Evolutionary conservation across 2,329 filamentous ascomycete species (phyloP).

Genomic region (Phoma herbarum): DNA sequence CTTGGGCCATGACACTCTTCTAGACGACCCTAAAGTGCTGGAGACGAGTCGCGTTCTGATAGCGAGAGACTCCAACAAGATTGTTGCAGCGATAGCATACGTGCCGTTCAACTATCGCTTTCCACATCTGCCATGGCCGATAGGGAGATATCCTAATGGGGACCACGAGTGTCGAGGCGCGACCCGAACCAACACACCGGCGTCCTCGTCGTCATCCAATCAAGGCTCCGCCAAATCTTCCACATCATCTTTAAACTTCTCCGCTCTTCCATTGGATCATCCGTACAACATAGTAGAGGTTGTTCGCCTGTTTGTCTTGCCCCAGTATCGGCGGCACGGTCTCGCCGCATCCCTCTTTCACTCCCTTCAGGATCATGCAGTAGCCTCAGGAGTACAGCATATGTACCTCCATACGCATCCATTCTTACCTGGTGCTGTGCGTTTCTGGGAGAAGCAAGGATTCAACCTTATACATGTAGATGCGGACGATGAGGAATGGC

Average conservation of each 20-base stretch:
- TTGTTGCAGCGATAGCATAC: constrained; percentile 8
- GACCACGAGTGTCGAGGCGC: background rate
- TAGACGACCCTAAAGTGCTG: constrained; percentile 3
- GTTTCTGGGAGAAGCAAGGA: constrained; percentile 30
- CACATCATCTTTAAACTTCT: background rate
- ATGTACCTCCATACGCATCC: constrained; percentile 33
- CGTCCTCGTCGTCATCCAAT: background rate
- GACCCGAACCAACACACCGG: background rate
- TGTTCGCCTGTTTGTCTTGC: constrained; percentile 23
- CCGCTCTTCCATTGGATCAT: background rate
- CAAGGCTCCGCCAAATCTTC: constrained; percentile 4
- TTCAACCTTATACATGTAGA: constrained; percentile 19
- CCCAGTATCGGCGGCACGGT: constrained; percentile 22
- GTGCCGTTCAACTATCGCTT: constrained; percentile 17
- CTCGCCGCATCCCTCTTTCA: constrained; percentile 22
- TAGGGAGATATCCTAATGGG: background rate
- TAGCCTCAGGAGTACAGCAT: constrained; percentile 9
- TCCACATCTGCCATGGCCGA: background rate
- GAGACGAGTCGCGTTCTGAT: constrained; percentile 3
- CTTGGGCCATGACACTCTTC: constrained; percentile 1
- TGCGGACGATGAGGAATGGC: constrained; percentile 26
- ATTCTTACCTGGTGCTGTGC: constrained; percentile 27
- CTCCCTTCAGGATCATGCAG: constrained; percentile 10
- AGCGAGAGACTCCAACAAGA: background rate
- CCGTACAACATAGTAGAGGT: constrained; percentile 22